These are phyloP conservation scores for Cyclotella distinguenda DNA, from an alignment of 108 stramenopile species.

Conservation along the genomic window DNA sequence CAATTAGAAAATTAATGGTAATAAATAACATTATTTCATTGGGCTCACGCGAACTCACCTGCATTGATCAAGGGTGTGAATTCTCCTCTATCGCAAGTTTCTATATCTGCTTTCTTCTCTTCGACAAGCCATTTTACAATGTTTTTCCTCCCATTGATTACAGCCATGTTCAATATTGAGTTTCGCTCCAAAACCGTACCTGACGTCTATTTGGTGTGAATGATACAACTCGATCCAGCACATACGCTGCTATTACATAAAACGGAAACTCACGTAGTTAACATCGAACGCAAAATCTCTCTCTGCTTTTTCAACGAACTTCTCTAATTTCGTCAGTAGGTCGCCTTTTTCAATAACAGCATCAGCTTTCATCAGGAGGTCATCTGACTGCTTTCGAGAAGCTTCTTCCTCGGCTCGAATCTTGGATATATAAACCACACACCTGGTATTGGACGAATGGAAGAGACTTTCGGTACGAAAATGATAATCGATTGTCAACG, in stretches of 20 bases:
- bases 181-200: constrained; percentile 82
- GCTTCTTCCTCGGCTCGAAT: constrained; percentile 53
- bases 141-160: constrained; percentile 70
- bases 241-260: too few species aligned
- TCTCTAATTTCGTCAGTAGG: constrained; percentile 65
- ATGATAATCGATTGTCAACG: background rate
- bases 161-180: constrained; percentile 76
- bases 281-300: constrained; percentile 65
- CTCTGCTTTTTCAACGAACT: constrained; percentile 57
- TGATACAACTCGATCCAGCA: too few species aligned
- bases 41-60: constrained; percentile 51
- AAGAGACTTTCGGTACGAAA: background rate
- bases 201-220: too few species aligned
- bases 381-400: constrained; percentile 68
- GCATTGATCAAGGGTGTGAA: constrained; percentile 86
- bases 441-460: constrained; percentile 4
- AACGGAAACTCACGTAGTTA: too few species aligned
- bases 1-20: background rate
- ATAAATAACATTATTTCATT: too few species aligned
- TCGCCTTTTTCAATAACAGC: constrained; percentile 62
- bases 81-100: constrained; percentile 70
- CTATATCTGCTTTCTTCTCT: constrained; percentile 68
- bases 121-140: constrained; percentile 78
- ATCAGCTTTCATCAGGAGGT: constrained; percentile 55
- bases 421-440: constrained; percentile 62